Base-by-base conservation (phyloP, 139 green algal genomes). In the Haematococcus sp. region DNA sequence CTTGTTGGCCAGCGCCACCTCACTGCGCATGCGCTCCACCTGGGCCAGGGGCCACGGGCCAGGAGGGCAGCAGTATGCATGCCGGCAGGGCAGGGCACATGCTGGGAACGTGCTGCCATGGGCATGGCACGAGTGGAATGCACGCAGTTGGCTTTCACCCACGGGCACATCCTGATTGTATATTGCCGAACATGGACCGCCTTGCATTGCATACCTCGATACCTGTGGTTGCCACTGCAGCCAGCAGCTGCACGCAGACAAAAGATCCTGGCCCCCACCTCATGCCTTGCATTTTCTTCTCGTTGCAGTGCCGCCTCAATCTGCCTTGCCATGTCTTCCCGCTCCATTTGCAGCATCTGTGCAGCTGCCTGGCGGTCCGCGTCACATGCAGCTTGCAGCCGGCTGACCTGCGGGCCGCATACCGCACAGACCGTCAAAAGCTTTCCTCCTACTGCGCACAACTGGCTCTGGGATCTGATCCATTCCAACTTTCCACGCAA, bases 311-410 rank as follows among this genome's bases (percentile, higher is more conserved):
- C 58, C 19, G 52, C 63, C 61, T 27, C 9, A 30, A 72, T 44
- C 66, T 72, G 44, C 27, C 28, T n/a, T 11, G 40, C 40, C 40
- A 49, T 49, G 40, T 49, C 40, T 49, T 49, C 40, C 2, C 66
- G 46, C 30, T 72, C 66, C 44, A 72, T 17, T 9, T 44, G 27
- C 27, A 72, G 44, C 66, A 72, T 17, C 17, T 28, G 46, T 28
- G 46, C 3, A 13, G 66, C 43, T 49, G 46, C 66, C 17, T 44
- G 27, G 15, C 46, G 66, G 27, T 72, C 66, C 19, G 33, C 46
- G 23, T 72, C 27, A 35, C 66, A 63, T 13, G 32, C 32, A 3
- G 31, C 61, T 31, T 68, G 61, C 61, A 68, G 27, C 25, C 58
- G 13, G 16, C 19, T 31, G 16, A 27, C 55, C 20, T 13, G 25